Evolutionary conservation across 2,329 filamentous ascomycete genomes (phyloP), one percentile per base, ranked within the genome.

Genomic region (Fusarium oxysporum): DNA sequence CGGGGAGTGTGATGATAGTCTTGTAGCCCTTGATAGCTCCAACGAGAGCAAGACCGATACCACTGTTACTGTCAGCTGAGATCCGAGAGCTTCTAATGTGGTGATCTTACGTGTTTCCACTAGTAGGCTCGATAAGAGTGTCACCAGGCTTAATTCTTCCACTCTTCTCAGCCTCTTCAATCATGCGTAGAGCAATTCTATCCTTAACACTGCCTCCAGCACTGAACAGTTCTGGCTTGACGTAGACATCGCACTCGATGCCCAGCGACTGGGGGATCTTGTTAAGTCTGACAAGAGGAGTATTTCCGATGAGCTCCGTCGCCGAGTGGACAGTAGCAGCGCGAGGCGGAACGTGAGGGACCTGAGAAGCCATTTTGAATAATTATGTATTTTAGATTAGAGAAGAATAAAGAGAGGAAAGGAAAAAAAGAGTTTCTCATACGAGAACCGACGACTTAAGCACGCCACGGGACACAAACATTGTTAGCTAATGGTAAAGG

Each of bases 11-110:
- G 82, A 99, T 99, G 84, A 99, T 98, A 44, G 95, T 97, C 84
- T 96, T 96, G 88, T 98, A 99, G 75, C 95, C 96, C 86, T 98
- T 98, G 79, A 99, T 93, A 21, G 96, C 96, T 65, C 91, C 96
- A 23, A 98, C 96, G 38, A 99, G 90, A 33, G 96, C 96, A 44
- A 99, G 88, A 28, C 96, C 96, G 75, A 99, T 99, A 75, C 96
- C 96, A 65, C 86, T 88, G 21, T 41, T 14, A 8, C 8, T 13
- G 53, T 71, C 47, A 71, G 68, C 35, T 54, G 21, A 21, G 16
- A 37, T 25, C 37, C 17, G 3, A 19, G 25, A 28, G 17, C 47
- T 25, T 30, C 9, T 10, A 12, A 12, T 21, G 2, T 21, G 17
- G 25, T 41, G 9, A 56, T 80, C 85, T 57, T 81, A 87, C 86